These are phyloP conservation scores for Pythium pectinolyticum DNA, from an alignment of 352 stramenopile species.

Conservation along the genomic window DNA sequence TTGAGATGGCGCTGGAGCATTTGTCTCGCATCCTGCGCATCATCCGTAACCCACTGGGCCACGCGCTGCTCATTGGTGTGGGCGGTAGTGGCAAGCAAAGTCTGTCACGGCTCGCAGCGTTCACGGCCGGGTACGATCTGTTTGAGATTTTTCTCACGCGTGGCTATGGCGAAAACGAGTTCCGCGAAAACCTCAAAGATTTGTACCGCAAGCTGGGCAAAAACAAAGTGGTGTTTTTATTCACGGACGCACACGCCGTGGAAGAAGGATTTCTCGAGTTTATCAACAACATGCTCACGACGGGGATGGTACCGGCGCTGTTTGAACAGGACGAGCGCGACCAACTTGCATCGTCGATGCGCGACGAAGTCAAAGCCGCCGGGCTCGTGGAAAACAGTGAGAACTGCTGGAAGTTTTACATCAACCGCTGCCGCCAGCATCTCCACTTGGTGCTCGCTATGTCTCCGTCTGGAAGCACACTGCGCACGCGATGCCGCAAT, in stretches of 20 bases:
- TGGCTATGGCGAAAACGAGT: conserved; percentile 93
- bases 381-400: conserved; percentile 91
- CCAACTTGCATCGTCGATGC: conserved; percentile 72
- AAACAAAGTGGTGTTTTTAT: conserved; percentile 92
- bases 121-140: conserved; percentile 92
- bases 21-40: conserved; percentile 92
- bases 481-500: conserved; percentile 93
- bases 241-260: conserved; percentile 95
- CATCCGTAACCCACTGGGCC: conserved; percentile 89
- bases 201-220: conserved; percentile 89
- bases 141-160: conserved; percentile 95
- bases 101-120: conserved; percentile 89
- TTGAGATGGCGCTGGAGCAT: conserved; percentile 95
- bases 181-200: conserved; percentile 94
- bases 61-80: conserved; percentile 93
- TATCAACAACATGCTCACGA: conserved; percentile 98
- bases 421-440: conserved; percentile 92
- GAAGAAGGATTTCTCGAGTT: conserved; percentile 97
- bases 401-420: conserved; percentile 94
- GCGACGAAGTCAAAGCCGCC: conserved; percentile 86
- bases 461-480: conserved; percentile 91
- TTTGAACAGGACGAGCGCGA: conserved; percentile 94
- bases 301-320: conserved; percentile 91
- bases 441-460: conserved; percentile 94
- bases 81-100: conserved; percentile 94